A percentile compares a stretch with the other conserved stretches of the same genome.
phyloP scores from a whole-genome alignment of 352 stramenopile genomes.

The Globisporangium uncinulatum region DNA sequence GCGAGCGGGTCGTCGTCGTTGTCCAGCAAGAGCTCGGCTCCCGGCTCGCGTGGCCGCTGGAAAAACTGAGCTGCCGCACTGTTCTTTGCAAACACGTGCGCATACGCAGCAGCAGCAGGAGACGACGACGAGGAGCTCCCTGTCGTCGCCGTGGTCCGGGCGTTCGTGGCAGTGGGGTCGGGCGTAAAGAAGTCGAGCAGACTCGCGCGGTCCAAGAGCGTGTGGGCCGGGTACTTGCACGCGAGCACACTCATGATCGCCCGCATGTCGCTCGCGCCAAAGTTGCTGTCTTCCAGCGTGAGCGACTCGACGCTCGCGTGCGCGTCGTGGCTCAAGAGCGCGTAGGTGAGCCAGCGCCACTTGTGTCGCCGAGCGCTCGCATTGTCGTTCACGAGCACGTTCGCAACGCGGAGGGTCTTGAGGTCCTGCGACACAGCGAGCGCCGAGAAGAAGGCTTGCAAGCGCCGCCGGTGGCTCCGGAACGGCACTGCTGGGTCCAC shows the following conservation, averaged over 20 bases:
- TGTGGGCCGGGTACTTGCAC: background rate
- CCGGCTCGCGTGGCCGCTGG: background rate
- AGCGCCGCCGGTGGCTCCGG: background rate
- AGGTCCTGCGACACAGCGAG: background rate
- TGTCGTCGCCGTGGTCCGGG: background rate
- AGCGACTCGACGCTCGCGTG: background rate
- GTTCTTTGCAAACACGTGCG: background rate
- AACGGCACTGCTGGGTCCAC: background rate
- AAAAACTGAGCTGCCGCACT: background rate
- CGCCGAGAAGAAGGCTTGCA: slow-evolving; percentile 2
- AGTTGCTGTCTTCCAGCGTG: background rate
- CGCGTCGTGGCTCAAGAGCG: background rate
- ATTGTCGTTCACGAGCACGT: background rate
- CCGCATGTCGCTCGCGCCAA: background rate
- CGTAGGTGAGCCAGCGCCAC: slow-evolving; percentile 5
- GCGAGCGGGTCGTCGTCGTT: background rate
- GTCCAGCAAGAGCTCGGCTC: background rate
- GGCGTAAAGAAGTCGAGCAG: background rate
- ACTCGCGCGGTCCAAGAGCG: background rate
- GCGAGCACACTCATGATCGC: slow-evolving; percentile 2
- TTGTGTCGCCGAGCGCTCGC: background rate
- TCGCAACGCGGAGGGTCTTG: background rate
- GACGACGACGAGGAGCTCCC: background rate
- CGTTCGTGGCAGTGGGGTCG: background rate
- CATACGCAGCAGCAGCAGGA: background rate